Percentiles rank a stretch among this genome's conserved stretches.
Conservation (phyloP, 805 yeast genomes). For the Novakomyces olei region DNA sequence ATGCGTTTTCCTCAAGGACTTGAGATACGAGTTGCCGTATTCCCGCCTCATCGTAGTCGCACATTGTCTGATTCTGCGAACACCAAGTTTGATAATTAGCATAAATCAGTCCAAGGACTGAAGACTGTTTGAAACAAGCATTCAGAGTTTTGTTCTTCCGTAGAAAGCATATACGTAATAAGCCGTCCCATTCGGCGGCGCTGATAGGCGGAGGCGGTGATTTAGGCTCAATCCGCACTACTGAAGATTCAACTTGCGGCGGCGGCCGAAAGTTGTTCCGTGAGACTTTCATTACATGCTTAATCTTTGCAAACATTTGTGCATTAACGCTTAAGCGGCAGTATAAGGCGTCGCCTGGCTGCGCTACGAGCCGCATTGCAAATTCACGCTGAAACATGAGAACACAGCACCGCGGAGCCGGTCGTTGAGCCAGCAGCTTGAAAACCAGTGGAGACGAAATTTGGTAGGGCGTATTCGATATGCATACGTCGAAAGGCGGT, state of each 20-base stretch:
- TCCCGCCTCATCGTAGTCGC: slow-evolving; percentile 17
- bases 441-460: slow-evolving; percentile 92
- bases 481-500: slow-evolving; percentile 88
- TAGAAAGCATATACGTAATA: slow-evolving; percentile 72
- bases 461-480: slow-evolving; percentile 92
- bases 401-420: slow-evolving; percentile 84
- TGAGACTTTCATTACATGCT: slow-evolving; percentile 96
- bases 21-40: slow-evolving; percentile 41
- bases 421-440: slow-evolving; percentile 70
- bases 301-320: slow-evolving; percentile 99
- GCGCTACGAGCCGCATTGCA: slow-evolving; percentile 75
- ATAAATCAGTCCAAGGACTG: slow-evolving; percentile 61
- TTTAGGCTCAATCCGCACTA: slow-evolving; percentile 80
- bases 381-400: slow-evolving; percentile 97
- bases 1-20: slow-evolving; percentile 60
- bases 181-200: slow-evolving; percentile 92
- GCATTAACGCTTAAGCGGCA: slow-evolving; percentile 90
- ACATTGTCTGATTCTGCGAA: slow-evolving; percentile 25
- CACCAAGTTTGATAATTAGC: slow-evolving; percentile 69
- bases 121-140: slow-evolving; percentile 72
- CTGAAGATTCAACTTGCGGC: slow-evolving; percentile 93
- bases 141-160: slow-evolving; percentile 76
- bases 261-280: slow-evolving; percentile 94
- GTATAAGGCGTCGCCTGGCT: slow-evolving; percentile 89
- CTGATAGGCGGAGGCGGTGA: slow-evolving; percentile 85